phyloP scores from a whole-genome alignment of 257 asterid genomes.

The Salvia hispanica region DNA sequence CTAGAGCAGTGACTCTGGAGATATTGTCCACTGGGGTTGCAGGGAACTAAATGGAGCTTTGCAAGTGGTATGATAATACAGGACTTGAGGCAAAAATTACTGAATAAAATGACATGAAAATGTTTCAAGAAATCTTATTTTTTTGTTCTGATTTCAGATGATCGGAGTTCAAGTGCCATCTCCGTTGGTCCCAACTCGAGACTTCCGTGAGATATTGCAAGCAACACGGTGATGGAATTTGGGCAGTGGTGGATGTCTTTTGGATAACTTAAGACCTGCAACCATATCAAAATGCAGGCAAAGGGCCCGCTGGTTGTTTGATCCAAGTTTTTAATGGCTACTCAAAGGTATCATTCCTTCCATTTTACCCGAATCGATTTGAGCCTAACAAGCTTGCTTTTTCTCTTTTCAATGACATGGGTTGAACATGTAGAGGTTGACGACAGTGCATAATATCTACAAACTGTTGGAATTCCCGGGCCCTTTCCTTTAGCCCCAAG shows the following conservation, averaged over 20 bases:
- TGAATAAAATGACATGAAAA: background rate
- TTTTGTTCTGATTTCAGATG: slow-evolving; percentile 47
- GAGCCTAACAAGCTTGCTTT: too few relatives aligned
- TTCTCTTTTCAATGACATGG: slow-evolving; percentile 49
- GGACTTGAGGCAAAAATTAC: background rate
- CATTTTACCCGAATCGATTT: too few relatives aligned
- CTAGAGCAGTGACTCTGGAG: slow-evolving; percentile 76
- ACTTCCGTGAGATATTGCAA: slow-evolving; percentile 75
- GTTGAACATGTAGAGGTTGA: slow-evolving; percentile 74
- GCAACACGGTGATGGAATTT: slow-evolving; percentile 68
- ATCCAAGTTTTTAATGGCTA: slow-evolving; percentile 82
- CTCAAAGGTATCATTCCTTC: slow-evolving; percentile 55
- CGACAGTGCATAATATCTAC: slow-evolving; percentile 66
- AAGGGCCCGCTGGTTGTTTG: slow-evolving; percentile 76
- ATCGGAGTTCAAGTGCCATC: slow-evolving; percentile 83
- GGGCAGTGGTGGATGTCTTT: slow-evolving; percentile 82
- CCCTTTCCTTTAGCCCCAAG: slow-evolving; percentile 68
- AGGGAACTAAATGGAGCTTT: slow-evolving; percentile 86
- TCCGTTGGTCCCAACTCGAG: slow-evolving; percentile 75
- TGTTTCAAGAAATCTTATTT: background rate
- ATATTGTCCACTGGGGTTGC: slow-evolving; percentile 90
- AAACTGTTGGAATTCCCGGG: slow-evolving; percentile 63
- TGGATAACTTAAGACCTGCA: slow-evolving; percentile 60
- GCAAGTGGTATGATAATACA: slow-evolving; percentile 53
- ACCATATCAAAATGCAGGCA: slow-evolving; percentile 57